Percentiles rank a stretch among this genome's conserved stretches.
Conservation (phyloP, 306 rosid genomes). For the Prinsepia uniflora region DNA sequence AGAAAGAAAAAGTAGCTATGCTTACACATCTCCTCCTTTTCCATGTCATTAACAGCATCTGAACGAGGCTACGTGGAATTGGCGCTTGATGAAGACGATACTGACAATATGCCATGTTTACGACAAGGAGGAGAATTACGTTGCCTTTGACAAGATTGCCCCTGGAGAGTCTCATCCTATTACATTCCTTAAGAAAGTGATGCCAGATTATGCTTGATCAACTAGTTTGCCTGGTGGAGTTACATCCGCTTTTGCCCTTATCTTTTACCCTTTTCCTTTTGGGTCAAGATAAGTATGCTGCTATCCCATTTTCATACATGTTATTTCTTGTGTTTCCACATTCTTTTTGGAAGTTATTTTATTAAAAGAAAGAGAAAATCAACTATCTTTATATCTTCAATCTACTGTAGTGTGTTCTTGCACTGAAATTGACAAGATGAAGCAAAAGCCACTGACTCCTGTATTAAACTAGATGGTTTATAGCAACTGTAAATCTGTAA, state of each 20-base stretch:
- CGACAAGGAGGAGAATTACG: slow-evolving; percentile 59
- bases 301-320: slow-evolving; percentile 19
- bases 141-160: slow-evolving; percentile 63
- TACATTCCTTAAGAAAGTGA: slow-evolving; percentile 61
- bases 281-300: slow-evolving; percentile 33
- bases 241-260: slow-evolving; percentile 29
- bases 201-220: slow-evolving; percentile 81
- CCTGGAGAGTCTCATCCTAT: slow-evolving; percentile 74
- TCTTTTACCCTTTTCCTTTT: slow-evolving; percentile 24
- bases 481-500: slow-evolving; percentile 11
- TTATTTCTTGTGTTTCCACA: slow-evolving; percentile 11
- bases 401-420: not conserved
- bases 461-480: slow-evolving; percentile 33
- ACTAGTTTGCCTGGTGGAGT: slow-evolving; percentile 16
- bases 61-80: slow-evolving; percentile 88
- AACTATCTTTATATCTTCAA: not conserved
- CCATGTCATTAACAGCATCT: slow-evolving; percentile 49
- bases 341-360: slow-evolving; percentile 21
- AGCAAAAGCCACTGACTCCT: slow-evolving; percentile 21
- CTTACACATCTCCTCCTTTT: slow-evolving; percentile 12
- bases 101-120: slow-evolving; percentile 92
- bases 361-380: slow-evolving; percentile 17
- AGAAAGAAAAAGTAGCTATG: slow-evolving; percentile 4
- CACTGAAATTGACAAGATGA: slow-evolving; percentile 11
- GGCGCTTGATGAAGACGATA: slow-evolving; percentile 91